phyloP scores from a whole-genome alignment of 306 rosid genomes.

The Leucaena leucocephala region DNA sequence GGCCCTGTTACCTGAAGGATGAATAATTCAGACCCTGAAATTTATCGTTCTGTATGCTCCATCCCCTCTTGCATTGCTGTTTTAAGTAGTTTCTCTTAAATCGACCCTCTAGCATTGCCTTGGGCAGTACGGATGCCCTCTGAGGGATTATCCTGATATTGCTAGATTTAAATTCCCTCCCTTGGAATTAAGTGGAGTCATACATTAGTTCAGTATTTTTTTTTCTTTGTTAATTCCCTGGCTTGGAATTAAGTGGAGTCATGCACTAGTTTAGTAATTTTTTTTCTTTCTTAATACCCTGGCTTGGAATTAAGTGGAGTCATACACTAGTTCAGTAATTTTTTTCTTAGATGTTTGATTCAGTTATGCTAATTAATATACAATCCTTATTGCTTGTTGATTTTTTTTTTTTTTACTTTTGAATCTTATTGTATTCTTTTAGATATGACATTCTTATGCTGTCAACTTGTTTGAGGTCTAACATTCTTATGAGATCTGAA shows the following conservation, averaged over 20 bases:
- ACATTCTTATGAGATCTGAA: constrained; percentile 1
- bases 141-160: background rate
- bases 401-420: background rate
- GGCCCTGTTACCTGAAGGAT: background rate
- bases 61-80: constrained; percentile 13
- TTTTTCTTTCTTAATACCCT: background rate
- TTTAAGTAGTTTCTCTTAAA: background rate
- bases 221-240: background rate
- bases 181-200: background rate
- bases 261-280: background rate
- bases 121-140: background rate
- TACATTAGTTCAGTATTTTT: background rate
- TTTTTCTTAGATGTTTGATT: constrained; percentile 25
- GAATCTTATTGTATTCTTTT: constrained; percentile 1
- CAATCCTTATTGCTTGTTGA: background rate
- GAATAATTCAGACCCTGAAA: background rate
- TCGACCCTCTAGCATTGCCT: background rate
- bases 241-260: background rate
- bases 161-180: background rate
- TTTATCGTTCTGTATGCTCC: background rate
- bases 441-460: background rate
- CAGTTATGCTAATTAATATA: background rate
- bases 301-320: background rate
- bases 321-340: background rate
- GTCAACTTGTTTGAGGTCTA: constrained; percentile 12